Evolutionary conservation across 2,329 filamentous ascomycete species (phyloP), one percentile per base, ranked within the genome.

Genomic region (Aspergillus arachidicola): DNA sequence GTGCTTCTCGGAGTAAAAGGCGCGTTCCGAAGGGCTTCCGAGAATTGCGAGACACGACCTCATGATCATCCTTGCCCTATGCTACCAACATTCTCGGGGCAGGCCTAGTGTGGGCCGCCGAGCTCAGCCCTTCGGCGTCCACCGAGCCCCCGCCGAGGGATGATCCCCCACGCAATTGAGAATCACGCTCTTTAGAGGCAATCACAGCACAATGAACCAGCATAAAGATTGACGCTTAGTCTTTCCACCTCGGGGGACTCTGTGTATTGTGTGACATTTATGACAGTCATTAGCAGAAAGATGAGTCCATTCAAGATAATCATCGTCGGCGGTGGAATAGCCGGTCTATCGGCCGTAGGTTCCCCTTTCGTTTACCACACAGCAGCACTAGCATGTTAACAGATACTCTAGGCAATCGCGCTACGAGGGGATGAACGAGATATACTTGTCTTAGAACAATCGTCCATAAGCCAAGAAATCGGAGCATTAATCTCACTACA

Each of bases 401-500:
- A 45, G 10, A 1, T 19, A 3, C 7, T n/a, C 16, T 46, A 64
- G 60, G 63, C 75, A 4, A 75, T 76, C 34, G 74, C 71, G 28
- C 62, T 77, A 14, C 69, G 71, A 0, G 61, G 58, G 0, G 55
- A 61, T 1, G 60, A 70, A 16, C 62, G 72, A 3, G 54, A 68
- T 11, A 72, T 73, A 36, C 66, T 55, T 0, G 55, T 73, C 1
- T 45, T 73, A 1, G 72, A 73, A 53, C 70, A 72, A 46, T 73
- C 69, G 1, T 50, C 60, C 11, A 57, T 72, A 21, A 72, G 68
- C 53, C 73, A 77, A 54, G 75, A 82, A n/a, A 75, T 84, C 45
- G 84, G 85, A 61, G 83, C 81, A 32, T 79, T 82, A 79, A 86
- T 72, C 79, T 83, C 11, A 66, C 63, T 73, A 1, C 71, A 81